Evolutionary conservation across 345 rosid species (phyloP).

Genomic region (Crucihimalaya himalaica): DNA sequence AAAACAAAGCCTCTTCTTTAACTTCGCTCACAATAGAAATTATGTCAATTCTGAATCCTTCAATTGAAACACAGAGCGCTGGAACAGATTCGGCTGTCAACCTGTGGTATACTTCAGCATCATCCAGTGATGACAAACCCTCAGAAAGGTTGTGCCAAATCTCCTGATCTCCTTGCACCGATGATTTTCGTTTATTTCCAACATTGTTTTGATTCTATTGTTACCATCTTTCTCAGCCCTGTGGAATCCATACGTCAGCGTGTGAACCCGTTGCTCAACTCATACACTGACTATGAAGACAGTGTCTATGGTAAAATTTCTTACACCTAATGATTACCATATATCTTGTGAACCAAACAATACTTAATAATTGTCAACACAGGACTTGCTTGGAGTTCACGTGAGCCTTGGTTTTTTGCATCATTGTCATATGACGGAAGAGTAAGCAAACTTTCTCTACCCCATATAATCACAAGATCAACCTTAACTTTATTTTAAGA

Average conservation of each 20-base stretch:
- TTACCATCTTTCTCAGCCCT: constrained; percentile 37
- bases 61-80: constrained; percentile 65
- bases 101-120: constrained; percentile 72
- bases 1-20: constrained; percentile 9
- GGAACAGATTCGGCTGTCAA: constrained; percentile 91
- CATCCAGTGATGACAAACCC: constrained; percentile 45
- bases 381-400: constrained; percentile 94
- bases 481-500: neutral
- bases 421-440: constrained; percentile 93
- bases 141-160: constrained; percentile 53
- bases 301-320: constrained; percentile 69
- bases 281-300: constrained; percentile 88
- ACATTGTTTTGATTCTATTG: constrained; percentile 13
- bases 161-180: constrained; percentile 3
- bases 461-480: neutral
- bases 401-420: constrained; percentile 88
- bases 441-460: constrained; percentile 49
- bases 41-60: constrained; percentile 1
- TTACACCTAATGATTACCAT: constrained; percentile 10
- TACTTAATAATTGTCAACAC: constrained; percentile 18
- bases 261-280: constrained; percentile 54
- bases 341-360: constrained; percentile 21
- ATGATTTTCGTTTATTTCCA: neutral
- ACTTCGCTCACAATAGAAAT: neutral
- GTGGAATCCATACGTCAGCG: constrained; percentile 43